phyloP scores from a whole-genome alignment of 352 stramenopile species.

The Peronospora belbahrii region DNA sequence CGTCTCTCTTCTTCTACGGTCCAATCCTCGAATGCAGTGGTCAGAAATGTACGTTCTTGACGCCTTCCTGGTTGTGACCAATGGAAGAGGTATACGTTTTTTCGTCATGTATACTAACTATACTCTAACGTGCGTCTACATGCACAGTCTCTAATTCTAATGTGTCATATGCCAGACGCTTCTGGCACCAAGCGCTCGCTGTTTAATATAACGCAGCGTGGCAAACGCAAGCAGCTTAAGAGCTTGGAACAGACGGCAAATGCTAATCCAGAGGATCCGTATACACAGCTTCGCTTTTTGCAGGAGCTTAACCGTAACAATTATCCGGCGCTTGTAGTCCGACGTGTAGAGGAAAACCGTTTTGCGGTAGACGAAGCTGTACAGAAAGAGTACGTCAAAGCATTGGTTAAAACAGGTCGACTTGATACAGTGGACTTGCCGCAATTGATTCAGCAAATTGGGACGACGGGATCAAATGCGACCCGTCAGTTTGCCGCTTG shows the following conservation, averaged over 20 bases:
- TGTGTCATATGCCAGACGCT: neutral
- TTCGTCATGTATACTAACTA: neutral
- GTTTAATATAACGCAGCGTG: conserved; percentile 73
- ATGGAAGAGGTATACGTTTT: too few relatives aligned
- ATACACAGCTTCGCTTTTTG: conserved; percentile 72
- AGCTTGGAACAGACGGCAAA: conserved; percentile 78
- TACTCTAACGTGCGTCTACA: neutral
- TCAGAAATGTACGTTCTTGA: conserved; percentile 11
- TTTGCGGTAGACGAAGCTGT: conserved; percentile 74
- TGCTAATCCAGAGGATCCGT: conserved; percentile 58
- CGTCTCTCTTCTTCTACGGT: conserved; percentile 9
- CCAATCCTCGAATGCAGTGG: neutral
- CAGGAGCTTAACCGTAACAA: conserved; percentile 84
- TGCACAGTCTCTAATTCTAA: conserved; percentile 1
- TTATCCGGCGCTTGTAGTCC: conserved; percentile 77
- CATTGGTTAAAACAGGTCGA: conserved; percentile 82
- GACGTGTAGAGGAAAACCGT: conserved; percentile 75
- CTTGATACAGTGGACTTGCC: conserved; percentile 73
- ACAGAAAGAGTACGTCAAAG: conserved; percentile 88
- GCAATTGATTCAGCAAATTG: conserved; percentile 27
- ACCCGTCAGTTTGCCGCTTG: conserved; percentile 18
- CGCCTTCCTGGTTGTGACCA: too few relatives aligned
- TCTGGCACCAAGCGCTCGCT: conserved; percentile 44
- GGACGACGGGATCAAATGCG: conserved; percentile 7
- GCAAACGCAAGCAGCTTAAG: conserved; percentile 80